These are phyloP conservation scores for Thecaphora thlaspeos DNA, from an alignment of 1,284 basidiomycete species.

Conservation along the genomic window DNA sequence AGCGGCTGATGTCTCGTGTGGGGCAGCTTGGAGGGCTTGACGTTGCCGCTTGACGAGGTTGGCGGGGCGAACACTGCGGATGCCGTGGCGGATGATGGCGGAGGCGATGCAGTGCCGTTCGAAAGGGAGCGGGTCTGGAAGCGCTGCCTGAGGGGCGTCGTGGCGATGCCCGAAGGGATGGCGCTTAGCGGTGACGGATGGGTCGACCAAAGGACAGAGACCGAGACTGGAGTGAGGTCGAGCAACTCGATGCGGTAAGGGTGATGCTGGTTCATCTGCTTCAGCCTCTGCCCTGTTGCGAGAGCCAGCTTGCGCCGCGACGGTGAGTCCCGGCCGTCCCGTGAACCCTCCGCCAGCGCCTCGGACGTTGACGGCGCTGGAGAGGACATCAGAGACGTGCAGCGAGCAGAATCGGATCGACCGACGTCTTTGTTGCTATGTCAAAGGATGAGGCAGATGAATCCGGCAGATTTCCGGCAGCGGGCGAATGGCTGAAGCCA, in stretches of 20 bases:
- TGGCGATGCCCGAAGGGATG: slow-evolving; percentile 31
- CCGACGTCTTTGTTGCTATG: too few relatives aligned
- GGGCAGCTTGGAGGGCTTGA: background rate
- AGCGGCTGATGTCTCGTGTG: background rate
- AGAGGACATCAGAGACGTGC: background rate
- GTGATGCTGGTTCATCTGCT: slow-evolving; percentile 30
- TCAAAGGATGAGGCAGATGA: too few relatives aligned
- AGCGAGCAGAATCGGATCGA: too few relatives aligned
- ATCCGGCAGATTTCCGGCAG: too few relatives aligned
- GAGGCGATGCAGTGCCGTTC: slow-evolving; percentile 13
- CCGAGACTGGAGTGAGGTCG: slow-evolving; percentile 46
- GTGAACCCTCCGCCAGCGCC: background rate
- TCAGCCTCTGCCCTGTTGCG: background rate
- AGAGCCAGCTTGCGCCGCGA: background rate
- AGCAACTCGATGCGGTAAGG: slow-evolving; percentile 47
- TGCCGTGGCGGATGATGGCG: slow-evolving; percentile 19
- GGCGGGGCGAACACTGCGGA: slow-evolving; percentile 28
- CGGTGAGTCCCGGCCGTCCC: background rate
- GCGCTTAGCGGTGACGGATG: slow-evolving; percentile 46
- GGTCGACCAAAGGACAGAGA: slow-evolving; percentile 45
- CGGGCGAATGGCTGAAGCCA: too few relatives aligned
- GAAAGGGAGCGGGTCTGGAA: slow-evolving; percentile 8
- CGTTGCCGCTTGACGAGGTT: slow-evolving; percentile 13
- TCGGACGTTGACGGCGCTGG: background rate
- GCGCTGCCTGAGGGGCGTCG: slow-evolving; percentile 26